phyloP scores from a whole-genome alignment of 805 yeast genomes.

The Myxozyma vanderwaltii region DNA sequence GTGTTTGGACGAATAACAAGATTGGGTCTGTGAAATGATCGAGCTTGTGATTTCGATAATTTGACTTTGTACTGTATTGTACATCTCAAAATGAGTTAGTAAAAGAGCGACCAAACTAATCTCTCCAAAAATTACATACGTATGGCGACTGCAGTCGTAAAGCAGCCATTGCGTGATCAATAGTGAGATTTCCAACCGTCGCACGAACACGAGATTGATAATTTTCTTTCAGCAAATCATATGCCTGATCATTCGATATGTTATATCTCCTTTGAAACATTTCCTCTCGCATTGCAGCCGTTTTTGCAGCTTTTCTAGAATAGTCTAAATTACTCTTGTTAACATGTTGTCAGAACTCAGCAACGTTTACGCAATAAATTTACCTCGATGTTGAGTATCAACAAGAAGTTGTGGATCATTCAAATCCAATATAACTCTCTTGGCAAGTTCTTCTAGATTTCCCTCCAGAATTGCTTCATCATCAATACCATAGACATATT shows the following conservation, averaged over 20 bases:
- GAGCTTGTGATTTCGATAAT: constrained; percentile 62
- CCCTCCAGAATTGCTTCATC: constrained; percentile 81
- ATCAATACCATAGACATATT: constrained; percentile 42
- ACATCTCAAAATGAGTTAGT: neutral
- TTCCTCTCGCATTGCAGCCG: constrained; percentile 53
- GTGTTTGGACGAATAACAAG: constrained; percentile 80
- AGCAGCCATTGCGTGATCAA: constrained; percentile 92
- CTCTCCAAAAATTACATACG: constrained; percentile 23
- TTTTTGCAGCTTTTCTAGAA: constrained; percentile 3
- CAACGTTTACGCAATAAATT: neutral
- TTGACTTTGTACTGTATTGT: constrained; percentile 63
- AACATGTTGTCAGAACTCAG: neutral
- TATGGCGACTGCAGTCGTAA: constrained; percentile 83
- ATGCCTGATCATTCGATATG: constrained; percentile 84
- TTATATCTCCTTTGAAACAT: constrained; percentile 65
- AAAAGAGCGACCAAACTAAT: neutral
- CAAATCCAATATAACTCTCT: constrained; percentile 61
- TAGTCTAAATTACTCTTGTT: constrained; percentile 9
- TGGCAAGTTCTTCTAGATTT: constrained; percentile 38
- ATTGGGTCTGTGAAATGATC: constrained; percentile 78
- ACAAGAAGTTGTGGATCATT: constrained; percentile 83
- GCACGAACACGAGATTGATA: constrained; percentile 91
- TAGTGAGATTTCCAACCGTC: constrained; percentile 83
- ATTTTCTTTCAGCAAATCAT: constrained; percentile 78
- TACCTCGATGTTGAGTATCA: constrained; percentile 45